These are phyloP conservation scores for Candida sp. DNA, from an alignment of 1,139 yeast species.

Conservation along the genomic window DNA sequence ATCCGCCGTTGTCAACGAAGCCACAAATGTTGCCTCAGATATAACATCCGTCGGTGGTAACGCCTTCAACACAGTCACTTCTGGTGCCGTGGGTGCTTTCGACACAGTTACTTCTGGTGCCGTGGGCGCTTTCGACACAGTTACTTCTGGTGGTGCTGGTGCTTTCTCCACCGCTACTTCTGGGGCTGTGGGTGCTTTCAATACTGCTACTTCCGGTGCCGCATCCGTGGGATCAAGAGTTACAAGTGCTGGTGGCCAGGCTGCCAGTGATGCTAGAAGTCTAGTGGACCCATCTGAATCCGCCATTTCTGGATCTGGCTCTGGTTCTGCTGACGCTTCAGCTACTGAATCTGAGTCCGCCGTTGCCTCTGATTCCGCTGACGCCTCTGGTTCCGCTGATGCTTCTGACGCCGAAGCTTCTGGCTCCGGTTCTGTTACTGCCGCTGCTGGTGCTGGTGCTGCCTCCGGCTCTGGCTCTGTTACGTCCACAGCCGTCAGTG, in stretches of 20 bases:
- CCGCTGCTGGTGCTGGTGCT: not conserved
- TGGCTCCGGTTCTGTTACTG: not conserved
- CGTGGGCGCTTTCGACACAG: slow-evolving; percentile 3
- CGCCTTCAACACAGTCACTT: not conserved
- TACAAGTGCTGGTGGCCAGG: slow-evolving; percentile 1
- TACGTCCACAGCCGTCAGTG: not conserved
- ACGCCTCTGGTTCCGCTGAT: not conserved
- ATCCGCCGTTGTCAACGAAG: slow-evolving; percentile 6
- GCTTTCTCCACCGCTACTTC: slow-evolving; percentile 1
- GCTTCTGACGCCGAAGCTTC: not conserved
- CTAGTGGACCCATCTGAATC: not conserved
- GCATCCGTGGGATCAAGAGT: not conserved
- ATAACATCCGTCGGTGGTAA: not conserved
- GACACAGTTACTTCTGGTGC: slow-evolving; percentile 8
- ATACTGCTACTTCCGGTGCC: slow-evolving; percentile 8
- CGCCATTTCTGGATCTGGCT: not conserved
- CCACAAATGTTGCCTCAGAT: not conserved
- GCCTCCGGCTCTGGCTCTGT: not conserved
- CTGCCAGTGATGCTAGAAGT: not conserved
- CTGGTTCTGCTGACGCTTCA: not conserved
- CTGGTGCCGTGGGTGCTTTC: slow-evolving; percentile 6
- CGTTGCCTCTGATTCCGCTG: not conserved
- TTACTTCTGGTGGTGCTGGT: slow-evolving; percentile 8
- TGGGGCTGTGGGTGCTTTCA: slow-evolving; percentile 5
- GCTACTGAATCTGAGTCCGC: not conserved